Conservation (phyloP, 2,329 filamentous ascomycete species). For the Aaosphaeria arxii region DNA sequence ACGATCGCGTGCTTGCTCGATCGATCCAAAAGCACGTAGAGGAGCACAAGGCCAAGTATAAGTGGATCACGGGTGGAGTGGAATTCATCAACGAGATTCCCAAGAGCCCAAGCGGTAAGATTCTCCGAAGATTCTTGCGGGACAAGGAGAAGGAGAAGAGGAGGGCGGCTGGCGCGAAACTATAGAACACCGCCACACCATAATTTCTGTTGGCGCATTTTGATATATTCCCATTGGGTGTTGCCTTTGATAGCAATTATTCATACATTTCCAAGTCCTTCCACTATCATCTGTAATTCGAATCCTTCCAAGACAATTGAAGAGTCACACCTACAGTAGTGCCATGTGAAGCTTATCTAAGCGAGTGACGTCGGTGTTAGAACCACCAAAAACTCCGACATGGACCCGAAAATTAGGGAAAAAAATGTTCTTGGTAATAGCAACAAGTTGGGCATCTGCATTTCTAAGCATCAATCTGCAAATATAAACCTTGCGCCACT, state of each 20-base stretch:
- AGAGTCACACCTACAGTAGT: too few relatives aligned
- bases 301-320: too few relatives aligned
- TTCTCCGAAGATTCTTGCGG: constrained; percentile 44
- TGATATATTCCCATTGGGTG: too few relatives aligned
- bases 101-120: constrained; percentile 48
- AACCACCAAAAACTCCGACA: constrained; percentile 18
- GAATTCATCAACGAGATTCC: constrained; percentile 49
- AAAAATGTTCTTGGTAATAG: constrained; percentile 28
- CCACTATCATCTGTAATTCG: too few relatives aligned
- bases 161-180: constrained; percentile 34
- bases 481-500: too few relatives aligned
- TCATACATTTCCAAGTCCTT: too few relatives aligned
- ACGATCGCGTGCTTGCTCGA: constrained; percentile 47
- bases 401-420: constrained; percentile 10
- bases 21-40: constrained; percentile 59
- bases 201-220: neutral
- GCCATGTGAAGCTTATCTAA: too few relatives aligned
- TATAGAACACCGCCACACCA: constrained; percentile 21
- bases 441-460: constrained; percentile 16
- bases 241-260: neutral
- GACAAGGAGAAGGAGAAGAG: constrained; percentile 36
- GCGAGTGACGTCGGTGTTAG: constrained; percentile 25
- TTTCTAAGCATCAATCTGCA: constrained; percentile 28
- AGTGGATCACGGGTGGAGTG: constrained; percentile 61
- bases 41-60: constrained; percentile 59